Conservation (phyloP, 1,139 yeast genomes). For the Blastobotrys persicus region DNA sequence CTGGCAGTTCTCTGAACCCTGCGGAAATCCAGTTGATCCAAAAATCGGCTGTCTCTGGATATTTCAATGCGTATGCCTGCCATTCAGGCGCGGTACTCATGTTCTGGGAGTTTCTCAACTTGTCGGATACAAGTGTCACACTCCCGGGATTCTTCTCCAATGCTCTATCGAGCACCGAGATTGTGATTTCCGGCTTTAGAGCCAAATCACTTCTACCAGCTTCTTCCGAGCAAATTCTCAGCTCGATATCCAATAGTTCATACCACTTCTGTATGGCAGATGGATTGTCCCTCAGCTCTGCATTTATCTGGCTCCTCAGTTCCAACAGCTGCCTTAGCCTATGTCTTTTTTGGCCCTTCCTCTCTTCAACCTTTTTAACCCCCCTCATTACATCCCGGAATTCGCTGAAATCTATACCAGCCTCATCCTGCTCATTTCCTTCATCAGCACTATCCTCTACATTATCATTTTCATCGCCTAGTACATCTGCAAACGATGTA, state of each 20-base stretch:
- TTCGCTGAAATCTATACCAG: conserved; percentile 1
- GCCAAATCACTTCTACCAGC: conserved; percentile 9
- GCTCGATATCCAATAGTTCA: conserved; percentile 11
- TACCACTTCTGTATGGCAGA: conserved; percentile 14
- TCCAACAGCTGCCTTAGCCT: not conserved
- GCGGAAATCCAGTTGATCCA: conserved; percentile 20
- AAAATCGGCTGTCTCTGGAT: conserved; percentile 14
- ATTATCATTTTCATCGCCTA: conserved; percentile 1
- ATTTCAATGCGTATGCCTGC: conserved; percentile 15
- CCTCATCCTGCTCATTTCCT: not conserved
- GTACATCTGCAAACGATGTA: not conserved
- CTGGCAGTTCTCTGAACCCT: conserved; percentile 6
- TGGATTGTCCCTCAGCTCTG: conserved; percentile 7
- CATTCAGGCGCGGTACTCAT: conserved; percentile 10
- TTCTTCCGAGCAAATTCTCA: conserved; percentile 11
- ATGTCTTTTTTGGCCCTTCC: not conserved
- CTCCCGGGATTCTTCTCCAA: conserved; percentile 17
- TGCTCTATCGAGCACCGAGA: conserved; percentile 15
- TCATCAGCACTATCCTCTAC: not conserved
- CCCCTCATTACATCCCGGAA: not conserved
- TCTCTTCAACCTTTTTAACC: not conserved
- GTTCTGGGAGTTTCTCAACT: not conserved
- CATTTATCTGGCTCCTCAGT: not conserved
- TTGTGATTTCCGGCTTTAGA: conserved; percentile 12
- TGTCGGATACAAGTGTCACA: conserved; percentile 6